Evolutionary conservation across 371 early-diverging fungal species (phyloP), one percentile per base, ranked within the genome.

Genomic region (Chytridium lagenaria): DNA sequence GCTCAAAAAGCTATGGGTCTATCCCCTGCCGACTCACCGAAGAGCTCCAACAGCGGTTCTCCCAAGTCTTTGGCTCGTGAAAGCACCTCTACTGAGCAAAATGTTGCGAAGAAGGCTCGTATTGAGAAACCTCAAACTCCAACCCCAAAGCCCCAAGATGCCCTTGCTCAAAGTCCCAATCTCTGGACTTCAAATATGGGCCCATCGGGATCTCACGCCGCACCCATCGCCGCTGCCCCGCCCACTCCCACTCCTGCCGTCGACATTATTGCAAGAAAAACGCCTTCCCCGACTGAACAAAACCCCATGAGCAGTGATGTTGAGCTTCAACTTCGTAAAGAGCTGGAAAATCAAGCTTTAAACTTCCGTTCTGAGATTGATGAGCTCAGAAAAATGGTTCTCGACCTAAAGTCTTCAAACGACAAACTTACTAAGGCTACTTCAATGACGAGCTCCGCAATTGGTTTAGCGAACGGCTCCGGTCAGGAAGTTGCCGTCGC

Each of bases 351-450:
- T 7, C 57, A 55, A 30, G 5, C 22, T 16, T 5, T 7, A 7
- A 15, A 5, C 57, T 26, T 55, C 26, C 22, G 22, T 10, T 10
- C 7, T 30, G 57, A 55, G 57, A 55, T 55, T 16, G 57, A 55
- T 23, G 57, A 55, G 5, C 23, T 55, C 15, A 55, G 23, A 30
- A 55, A 55, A 55, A 10, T 30, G 5, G 57, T 55, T 10, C 5
- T 55, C 15, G 57, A 55, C 30, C 57, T 55, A 23, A 55, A 55
- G 30, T 7, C 57, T 30, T 7, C 57, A 7, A 55, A 55, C 57
- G 16, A 55, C 16, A 5, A 23, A 7, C 57, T 55, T 55, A 55
- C 44, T 19, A 7, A 7, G 7, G 7, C 44, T 7, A 12, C 44
- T 7, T 44, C 44, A 12, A 19, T 12, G 7, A 7, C 44, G 7